Base-by-base conservation (phyloP, 805 yeast species). In the Tanozyma kutaoensis region DNA sequence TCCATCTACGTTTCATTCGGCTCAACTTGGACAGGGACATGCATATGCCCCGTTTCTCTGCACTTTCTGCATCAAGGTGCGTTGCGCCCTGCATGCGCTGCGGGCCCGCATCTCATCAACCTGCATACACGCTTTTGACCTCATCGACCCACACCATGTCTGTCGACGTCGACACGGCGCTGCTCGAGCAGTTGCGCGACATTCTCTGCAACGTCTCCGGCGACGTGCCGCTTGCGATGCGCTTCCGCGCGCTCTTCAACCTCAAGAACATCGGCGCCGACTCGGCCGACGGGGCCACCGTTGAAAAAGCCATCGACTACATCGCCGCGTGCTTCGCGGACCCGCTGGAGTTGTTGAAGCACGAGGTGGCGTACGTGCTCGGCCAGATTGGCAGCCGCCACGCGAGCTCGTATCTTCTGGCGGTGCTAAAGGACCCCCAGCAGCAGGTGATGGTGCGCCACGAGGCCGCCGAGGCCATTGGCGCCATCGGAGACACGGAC, bases 401-500 rank as follows among this genome's bases (percentile, higher is more conserved):
- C 30, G 84, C 95, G 32, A 80, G 88, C 33, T 77, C 81, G 26
- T 64, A 72, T 26, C 66, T 91, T 34, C 69, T 82, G 50, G 64
- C 65, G 6, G 94, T 84, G 14, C 65, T 91, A 42, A 54, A 57
- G 26, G 74, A 76, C 49, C 45, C 48, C 14, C 38, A 60, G 11
- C 97, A 88, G 59, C 91, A 80, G 48, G 64, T 80, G 34, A 91
- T 91, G 97, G 99, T 91, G 20, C 78, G 99, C 53, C 99, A 91
- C 52, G 99, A 91, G 55, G 98, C 98, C 12, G 98, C 98, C 6
- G 99, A 91, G 56, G 98, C 97, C 23, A 64, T 91, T 29, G 99
- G 98, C 35, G 98, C 98, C 24, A 62, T 91, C 28, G 94, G 94
- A 25, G 94, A 85, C 51, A 52, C 55, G 22, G 76, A 69, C 5